Evolutionary conservation across 208 protist genomes (phyloP).

Genomic region (Entamoeba dispar): DNA sequence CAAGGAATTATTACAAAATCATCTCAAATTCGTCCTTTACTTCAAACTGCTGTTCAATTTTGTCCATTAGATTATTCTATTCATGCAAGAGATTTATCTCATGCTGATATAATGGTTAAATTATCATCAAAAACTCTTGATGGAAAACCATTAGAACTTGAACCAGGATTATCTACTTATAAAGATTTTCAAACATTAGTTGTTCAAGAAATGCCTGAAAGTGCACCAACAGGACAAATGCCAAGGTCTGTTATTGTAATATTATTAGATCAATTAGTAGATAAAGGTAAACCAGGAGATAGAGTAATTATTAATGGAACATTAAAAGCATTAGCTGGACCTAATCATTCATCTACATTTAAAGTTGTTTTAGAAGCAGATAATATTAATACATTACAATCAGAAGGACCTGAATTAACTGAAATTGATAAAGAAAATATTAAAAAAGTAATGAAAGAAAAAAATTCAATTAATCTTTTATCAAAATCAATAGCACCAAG

Average conservation of each 20-base stretch:
- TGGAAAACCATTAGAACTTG: slow-evolving; percentile 58
- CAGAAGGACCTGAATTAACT: not conserved
- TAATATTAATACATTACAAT: not conserved
- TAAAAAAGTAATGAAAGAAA: not conserved
- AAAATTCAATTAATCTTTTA: slow-evolving; percentile 34
- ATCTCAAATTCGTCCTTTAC: not conserved
- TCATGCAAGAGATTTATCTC: not conserved
- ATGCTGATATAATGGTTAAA: not conserved
- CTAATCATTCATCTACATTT: not conserved
- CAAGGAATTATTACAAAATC: not conserved
- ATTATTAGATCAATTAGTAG: not conserved
- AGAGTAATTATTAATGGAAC: not conserved
- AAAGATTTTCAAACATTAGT: slow-evolving; percentile 40
- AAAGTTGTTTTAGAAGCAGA: not conserved
- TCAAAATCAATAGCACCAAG: slow-evolving; percentile 75
- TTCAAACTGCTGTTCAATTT: not conserved
- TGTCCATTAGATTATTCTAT: not conserved
- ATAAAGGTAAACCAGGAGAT: not conserved
- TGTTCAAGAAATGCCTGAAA: not conserved
- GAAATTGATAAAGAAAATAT: not conserved
- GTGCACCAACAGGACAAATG: not conserved
- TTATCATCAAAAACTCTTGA: not conserved
- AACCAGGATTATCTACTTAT: slow-evolving; percentile 61
- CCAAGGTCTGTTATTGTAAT: not conserved
- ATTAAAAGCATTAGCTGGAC: not conserved